Evolutionary conservation across 768 basidiomycete genomes (phyloP), one percentile per base, ranked within the genome.

Genomic region (Leccinum aurantiacum): DNA sequence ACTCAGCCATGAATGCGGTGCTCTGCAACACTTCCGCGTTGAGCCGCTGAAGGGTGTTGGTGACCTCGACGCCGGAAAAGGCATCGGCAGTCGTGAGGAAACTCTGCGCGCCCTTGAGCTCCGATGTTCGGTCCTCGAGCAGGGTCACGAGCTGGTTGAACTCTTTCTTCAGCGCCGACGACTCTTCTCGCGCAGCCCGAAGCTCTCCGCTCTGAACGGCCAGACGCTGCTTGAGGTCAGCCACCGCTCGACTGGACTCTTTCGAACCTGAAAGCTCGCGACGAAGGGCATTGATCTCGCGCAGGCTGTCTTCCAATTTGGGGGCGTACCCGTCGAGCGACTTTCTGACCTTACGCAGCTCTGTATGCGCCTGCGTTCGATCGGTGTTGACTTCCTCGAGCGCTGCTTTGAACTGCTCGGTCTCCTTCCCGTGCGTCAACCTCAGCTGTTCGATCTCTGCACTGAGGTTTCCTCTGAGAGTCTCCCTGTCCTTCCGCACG

Each of bases 21-120:
- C 76, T 77, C 63, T 84, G 81, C 33, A 76, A 76, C 31, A 83
- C 79, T 59, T 78, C 78, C 7, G 78, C 68, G 53, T 84, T 81
- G n/a, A 85, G 67, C 15, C 72, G 71, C 51, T 78, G 75, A 14
- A 85, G 69, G 7, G 38, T 44, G n/a, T 44, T 66, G 29, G 78
- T 71, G 14, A 54, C 54, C 27, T 29, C 54, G 25, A 19, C 54
- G 8, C 25, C 38, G 6, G 31, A 52, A 14, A 52, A 52, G n/a
- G 51, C 46, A 59, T 84, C 82, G 0, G 75, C 76, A 17, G 74
- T 79, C 2, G 75, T 74, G 50, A 81, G 71, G 73, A 80, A 84
- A 49, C 70, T 75, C 65, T 81, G 81, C 9, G 77, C 78, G 6
- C 77, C 79, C 31, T 76, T 75, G 19, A 80, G 74, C 64, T 84